These are phyloP conservation scores for Calocybe cyanea DNA, from an alignment of 768 basidiomycete species.

Conservation along the genomic window DNA sequence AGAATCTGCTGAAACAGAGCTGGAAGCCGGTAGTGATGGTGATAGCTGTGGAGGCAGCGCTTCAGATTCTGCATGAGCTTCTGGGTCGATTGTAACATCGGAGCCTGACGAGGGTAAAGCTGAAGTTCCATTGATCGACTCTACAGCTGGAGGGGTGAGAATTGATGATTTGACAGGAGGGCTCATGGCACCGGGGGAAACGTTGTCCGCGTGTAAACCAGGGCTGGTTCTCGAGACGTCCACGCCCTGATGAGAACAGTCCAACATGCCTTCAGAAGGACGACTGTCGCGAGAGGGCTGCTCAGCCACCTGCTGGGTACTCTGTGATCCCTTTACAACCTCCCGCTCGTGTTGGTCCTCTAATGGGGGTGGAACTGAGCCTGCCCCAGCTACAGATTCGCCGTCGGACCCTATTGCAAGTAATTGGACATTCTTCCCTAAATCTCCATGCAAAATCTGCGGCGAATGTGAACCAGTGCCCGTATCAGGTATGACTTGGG, in stretches of 20 bases:
- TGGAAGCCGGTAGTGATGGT: not conserved
- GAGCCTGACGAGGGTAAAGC: no score
- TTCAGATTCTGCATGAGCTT: not conserved
- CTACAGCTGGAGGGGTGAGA: not conserved
- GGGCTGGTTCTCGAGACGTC: no score
- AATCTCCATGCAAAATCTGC: slow-evolving; percentile 1
- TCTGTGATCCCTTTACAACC: no score
- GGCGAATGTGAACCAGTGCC: not conserved
- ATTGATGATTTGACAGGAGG: not conserved
- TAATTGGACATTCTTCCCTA: not conserved
- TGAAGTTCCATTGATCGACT: no score
- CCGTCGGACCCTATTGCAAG: not conserved
- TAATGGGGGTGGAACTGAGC: not conserved
- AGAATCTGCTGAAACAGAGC: not conserved
- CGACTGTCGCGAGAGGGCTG: no score
- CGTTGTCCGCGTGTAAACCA: no score
- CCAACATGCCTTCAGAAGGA: no score
- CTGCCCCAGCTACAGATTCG: not conserved
- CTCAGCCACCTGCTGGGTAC: no score
- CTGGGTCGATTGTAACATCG: no score
- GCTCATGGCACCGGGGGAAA: no score
- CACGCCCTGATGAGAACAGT: no score
- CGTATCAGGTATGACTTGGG: not conserved
- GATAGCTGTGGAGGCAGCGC: not conserved
- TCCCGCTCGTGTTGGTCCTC: not conserved